A percentile compares a stretch with the other conserved stretches of the same genome.
Evolutionary conservation across 2,329 filamentous ascomycete species (phyloP).

Genomic region (Pseudogymnoascus sp.): DNA sequence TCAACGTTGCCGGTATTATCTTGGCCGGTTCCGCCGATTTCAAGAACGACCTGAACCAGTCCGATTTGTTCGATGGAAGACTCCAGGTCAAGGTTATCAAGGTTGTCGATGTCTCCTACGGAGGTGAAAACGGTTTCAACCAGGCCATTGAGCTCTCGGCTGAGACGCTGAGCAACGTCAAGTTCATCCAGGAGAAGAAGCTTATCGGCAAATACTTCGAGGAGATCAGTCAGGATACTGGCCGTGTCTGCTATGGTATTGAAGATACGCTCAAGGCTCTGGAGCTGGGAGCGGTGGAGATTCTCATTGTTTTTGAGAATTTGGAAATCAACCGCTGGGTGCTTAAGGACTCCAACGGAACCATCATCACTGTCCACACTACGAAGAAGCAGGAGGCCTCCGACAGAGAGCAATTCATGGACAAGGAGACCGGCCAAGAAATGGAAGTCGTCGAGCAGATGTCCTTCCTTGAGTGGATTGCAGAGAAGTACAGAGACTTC

Average conservation of each 20-base stretch:
- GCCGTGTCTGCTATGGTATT: constrained; percentile 94
- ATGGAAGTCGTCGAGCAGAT: constrained; percentile 88
- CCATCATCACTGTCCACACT: constrained; percentile 72
- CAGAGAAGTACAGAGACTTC: constrained; percentile 97
- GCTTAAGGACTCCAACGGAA: constrained; percentile 69
- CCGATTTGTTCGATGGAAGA: constrained; percentile 92
- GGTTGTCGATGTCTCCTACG: constrained; percentile 97
- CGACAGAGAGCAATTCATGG: constrained; percentile 79
- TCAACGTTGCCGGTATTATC: constrained; percentile 93
- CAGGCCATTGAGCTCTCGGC: constrained; percentile 93
- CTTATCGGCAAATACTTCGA: constrained; percentile 98
- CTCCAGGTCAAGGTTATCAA: constrained; percentile 96
- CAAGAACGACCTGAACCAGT: constrained; percentile 98
- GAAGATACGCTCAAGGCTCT: constrained; percentile 96
- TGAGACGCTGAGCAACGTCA: constrained; percentile 97
- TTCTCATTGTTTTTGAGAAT: constrained; percentile 93
- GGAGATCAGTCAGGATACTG: constrained; percentile 95
- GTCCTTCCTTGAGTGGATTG: constrained; percentile 98
- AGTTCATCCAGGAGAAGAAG: constrained; percentile 99
- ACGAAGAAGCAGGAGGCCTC: constrained; percentile 73
- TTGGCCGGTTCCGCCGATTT: constrained; percentile 97
- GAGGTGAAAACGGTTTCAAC: constrained; percentile 99
- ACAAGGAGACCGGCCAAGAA: constrained; percentile 91
- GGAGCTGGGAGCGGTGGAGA: constrained; percentile 91
- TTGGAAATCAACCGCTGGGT: constrained; percentile 88